Conservation (phyloP, 768 basidiomycete genomes). For the Leucocoprinus leucothites region DNA sequence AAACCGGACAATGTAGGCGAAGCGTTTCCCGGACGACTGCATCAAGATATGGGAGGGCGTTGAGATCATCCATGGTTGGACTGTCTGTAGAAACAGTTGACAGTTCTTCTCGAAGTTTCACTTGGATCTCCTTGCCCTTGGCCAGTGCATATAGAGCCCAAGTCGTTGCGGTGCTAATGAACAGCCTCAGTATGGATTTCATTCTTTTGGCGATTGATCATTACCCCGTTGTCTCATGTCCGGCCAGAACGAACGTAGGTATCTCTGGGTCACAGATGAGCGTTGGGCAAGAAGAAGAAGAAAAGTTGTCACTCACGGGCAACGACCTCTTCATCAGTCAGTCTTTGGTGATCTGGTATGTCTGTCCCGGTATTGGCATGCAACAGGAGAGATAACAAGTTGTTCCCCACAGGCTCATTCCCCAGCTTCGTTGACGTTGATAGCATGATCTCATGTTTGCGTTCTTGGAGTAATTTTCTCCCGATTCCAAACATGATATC, state of each 20-base stretch:
- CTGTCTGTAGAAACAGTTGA: conserved; percentile 44
- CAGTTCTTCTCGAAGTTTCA: conserved; percentile 56
- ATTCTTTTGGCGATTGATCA: no score
- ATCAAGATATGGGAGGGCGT: conserved; percentile 65
- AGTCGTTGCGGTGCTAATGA: conserved; percentile 35
- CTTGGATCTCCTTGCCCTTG: conserved; percentile 44
- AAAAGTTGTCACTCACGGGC: neutral
- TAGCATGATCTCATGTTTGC: conserved; percentile 30
- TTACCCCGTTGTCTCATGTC: no score
- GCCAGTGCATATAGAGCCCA: conserved; percentile 63
- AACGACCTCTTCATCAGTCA: conserved; percentile 54
- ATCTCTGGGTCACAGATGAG: no score
- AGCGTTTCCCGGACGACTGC: conserved; percentile 56
- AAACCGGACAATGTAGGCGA: conserved; percentile 51
- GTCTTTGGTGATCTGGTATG: conserved; percentile 38
- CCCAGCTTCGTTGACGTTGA: no score
- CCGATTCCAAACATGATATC: conserved; percentile 48
- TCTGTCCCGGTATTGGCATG: conserved; percentile 55
- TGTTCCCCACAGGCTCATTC: no score
- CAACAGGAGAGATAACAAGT: conserved; percentile 49
- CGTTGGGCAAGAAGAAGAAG: no score
- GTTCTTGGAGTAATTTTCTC: conserved; percentile 39
- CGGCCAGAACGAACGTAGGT: no score
- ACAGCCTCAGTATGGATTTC: no score
- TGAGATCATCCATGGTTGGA: conserved; percentile 67